Evolutionary conservation across 352 stramenopile genomes (phyloP).

Genomic region (Pythium sukuiense): DNA sequence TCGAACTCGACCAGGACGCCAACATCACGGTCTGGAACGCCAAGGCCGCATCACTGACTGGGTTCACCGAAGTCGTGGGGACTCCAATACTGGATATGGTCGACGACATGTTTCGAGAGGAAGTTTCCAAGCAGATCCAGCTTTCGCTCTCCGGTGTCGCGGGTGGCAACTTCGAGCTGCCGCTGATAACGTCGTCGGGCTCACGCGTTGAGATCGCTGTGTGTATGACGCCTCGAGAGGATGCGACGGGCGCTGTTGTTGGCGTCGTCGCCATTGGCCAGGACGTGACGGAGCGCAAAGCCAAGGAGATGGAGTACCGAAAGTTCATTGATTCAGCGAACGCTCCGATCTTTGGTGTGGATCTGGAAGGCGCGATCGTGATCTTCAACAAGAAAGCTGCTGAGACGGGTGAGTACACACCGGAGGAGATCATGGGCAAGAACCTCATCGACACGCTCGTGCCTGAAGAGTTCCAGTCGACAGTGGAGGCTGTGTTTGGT

Average conservation of each 20-base stretch:
- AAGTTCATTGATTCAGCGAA: slow-evolving; percentile 42
- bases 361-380: slow-evolving; percentile 46
- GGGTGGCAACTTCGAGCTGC: slow-evolving; percentile 53
- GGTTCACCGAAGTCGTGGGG: slow-evolving; percentile 56
- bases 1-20: slow-evolving; percentile 74
- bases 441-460: slow-evolving; percentile 82
- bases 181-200: slow-evolving; percentile 46
- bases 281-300: slow-evolving; percentile 64
- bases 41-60: slow-evolving; percentile 57
- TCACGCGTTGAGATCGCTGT: slow-evolving; percentile 56
- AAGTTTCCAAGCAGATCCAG: slow-evolving; percentile 53
- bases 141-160: slow-evolving; percentile 47
- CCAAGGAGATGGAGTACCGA: slow-evolving; percentile 71
- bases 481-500: slow-evolving; percentile 49
- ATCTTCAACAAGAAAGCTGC: slow-evolving; percentile 87
- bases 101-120: slow-evolving; percentile 44
- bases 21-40: slow-evolving; percentile 73
- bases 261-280: slow-evolving; percentile 66
- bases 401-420: slow-evolving; percentile 73
- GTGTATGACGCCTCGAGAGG: slow-evolving; percentile 56
- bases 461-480: slow-evolving; percentile 42
- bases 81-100: slow-evolving; percentile 49
- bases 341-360: slow-evolving; percentile 39
- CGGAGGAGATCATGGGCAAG: slow-evolving; percentile 81
- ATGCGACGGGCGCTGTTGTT: slow-evolving; percentile 38